Conservation (phyloP, 2,329 filamentous ascomycete genomes). For the Alternaria brassicicola region DNA sequence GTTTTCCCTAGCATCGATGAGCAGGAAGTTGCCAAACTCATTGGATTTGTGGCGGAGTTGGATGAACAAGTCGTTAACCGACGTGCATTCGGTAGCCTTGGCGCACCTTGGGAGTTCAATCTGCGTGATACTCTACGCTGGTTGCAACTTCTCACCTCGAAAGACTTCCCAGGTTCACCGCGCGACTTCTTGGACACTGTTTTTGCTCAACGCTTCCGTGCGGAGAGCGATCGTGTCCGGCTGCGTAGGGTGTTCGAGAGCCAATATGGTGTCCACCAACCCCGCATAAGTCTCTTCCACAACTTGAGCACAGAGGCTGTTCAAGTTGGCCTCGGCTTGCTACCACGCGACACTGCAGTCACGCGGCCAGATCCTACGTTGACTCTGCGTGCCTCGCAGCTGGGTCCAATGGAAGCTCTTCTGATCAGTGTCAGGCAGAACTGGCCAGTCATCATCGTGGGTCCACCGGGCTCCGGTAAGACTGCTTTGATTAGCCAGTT, state of each 20-base stretch:
- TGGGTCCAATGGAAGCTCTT: conserved; percentile 81
- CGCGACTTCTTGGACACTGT: conserved; percentile 81
- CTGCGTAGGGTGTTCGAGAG: conserved; percentile 70
- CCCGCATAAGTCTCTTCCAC: conserved; percentile 64
- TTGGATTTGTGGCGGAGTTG: conserved; percentile 80
- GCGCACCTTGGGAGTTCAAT: conserved; percentile 95
- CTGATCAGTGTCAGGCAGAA: conserved; percentile 85
- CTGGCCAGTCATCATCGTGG: conserved; percentile 88
- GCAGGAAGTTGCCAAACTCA: conserved; percentile 68
- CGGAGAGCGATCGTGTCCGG: conserved; percentile 67
- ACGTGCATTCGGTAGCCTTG: conserved; percentile 60
- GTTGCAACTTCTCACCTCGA: conserved; percentile 72
- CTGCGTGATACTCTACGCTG: conserved; percentile 88
- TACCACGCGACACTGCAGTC: conserved; percentile 62
- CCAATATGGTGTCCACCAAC: conserved; percentile 61
- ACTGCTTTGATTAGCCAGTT: conserved; percentile 79
- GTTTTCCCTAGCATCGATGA: conserved; percentile 71
- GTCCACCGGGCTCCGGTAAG: conserved; percentile 85
- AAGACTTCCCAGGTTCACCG: conserved; percentile 62
- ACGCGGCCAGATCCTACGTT: conserved; percentile 35
- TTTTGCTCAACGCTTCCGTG: conserved; percentile 87
- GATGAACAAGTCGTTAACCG: conserved; percentile 71
- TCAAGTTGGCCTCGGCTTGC: conserved; percentile 79
- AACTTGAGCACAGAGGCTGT: conserved; percentile 69
- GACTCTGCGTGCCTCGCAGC: conserved; percentile 53